Conservation (phyloP, 1,139 yeast genomes). For the Yamadazyma dendronema region DNA sequence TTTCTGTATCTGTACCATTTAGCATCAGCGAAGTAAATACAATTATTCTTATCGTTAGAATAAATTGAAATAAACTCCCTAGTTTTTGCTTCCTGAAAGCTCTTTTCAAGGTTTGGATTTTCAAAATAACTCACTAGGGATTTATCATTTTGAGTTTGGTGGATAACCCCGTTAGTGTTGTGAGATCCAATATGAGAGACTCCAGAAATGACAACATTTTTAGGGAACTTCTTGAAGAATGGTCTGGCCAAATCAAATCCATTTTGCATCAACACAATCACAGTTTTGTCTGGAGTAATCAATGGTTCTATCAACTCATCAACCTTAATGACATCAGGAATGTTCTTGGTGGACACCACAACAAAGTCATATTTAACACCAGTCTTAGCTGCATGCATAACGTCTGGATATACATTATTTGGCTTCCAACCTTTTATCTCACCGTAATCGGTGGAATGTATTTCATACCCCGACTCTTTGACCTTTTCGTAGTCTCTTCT, state of each 20-base stretch:
- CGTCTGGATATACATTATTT: constrained; percentile 35
- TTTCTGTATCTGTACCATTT: constrained; percentile 61
- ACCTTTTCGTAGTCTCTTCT: constrained; percentile 66
- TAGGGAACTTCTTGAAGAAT: constrained; percentile 55
- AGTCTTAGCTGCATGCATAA: constrained; percentile 41
- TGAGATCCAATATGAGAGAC: constrained; percentile 69
- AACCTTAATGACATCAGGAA: constrained; percentile 60
- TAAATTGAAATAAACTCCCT: constrained; percentile 50
- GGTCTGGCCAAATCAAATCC: constrained; percentile 73
- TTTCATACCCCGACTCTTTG: constrained; percentile 51
- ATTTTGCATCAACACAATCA: constrained; percentile 65
- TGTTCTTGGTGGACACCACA: constrained; percentile 65
- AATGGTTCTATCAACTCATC: constrained; percentile 62
- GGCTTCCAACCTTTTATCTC: constrained; percentile 54
- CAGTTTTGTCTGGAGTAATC: constrained; percentile 33
- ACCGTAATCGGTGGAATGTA: constrained; percentile 65
- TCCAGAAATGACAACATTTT: constrained; percentile 61
- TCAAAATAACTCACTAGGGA: constrained; percentile 55
- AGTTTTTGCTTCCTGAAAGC: constrained; percentile 24
- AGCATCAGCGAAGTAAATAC: constrained; percentile 43
- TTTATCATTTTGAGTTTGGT: constrained; percentile 52
- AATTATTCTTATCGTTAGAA: constrained; percentile 33
- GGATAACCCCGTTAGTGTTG: constrained; percentile 49
- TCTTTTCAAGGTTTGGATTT: constrained; percentile 13
- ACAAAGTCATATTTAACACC: constrained; percentile 56